phyloP scores from a whole-genome alignment of 495 filamentous ascomycete species.

The Wilcoxina mikolae region DNA sequence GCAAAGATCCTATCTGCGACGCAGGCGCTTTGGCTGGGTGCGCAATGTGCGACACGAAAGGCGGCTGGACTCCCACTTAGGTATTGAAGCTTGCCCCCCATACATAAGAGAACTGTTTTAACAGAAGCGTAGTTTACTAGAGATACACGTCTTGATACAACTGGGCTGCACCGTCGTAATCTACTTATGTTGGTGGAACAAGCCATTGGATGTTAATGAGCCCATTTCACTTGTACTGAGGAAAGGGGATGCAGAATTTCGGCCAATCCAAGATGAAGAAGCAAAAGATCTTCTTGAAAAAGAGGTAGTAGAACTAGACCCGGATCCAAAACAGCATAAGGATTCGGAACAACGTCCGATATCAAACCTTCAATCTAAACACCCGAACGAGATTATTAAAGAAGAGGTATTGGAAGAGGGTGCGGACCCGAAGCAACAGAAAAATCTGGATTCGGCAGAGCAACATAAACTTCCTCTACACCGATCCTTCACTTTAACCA shows the following conservation, averaged over 20 bases:
- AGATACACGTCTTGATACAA: constrained; percentile 17
- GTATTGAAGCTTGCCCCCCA: background rate
- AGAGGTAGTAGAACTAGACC: background rate
- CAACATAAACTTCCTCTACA: background rate
- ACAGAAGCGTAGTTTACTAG: constrained; percentile 3
- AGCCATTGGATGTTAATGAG: constrained; percentile 18
- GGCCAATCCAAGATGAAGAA: too few relatives aligned
- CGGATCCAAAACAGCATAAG: background rate
- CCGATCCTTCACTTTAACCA: background rate
- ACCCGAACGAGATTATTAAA: background rate
- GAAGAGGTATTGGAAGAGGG: background rate
- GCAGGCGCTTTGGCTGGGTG: constrained; percentile 10
- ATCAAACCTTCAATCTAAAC: background rate
- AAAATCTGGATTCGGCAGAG: background rate
- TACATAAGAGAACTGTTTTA: background rate
- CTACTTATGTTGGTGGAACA: constrained; percentile 12
- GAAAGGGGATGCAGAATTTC: too few relatives aligned
- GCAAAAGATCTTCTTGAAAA: background rate
- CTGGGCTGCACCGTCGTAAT: constrained; percentile 11
- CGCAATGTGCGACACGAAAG: constrained; percentile 1
- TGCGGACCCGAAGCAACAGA: background rate
- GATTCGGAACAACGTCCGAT: background rate
- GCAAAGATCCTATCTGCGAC: constrained; percentile 5
- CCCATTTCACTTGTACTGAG: background rate
- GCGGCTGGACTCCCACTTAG: background rate